A percentile compares a stretch with the other conserved stretches of the same genome.
These are phyloP conservation scores for Nicotiana sylvestris DNA, from an alignment of 257 asterid species.

Conservation along the genomic window DNA sequence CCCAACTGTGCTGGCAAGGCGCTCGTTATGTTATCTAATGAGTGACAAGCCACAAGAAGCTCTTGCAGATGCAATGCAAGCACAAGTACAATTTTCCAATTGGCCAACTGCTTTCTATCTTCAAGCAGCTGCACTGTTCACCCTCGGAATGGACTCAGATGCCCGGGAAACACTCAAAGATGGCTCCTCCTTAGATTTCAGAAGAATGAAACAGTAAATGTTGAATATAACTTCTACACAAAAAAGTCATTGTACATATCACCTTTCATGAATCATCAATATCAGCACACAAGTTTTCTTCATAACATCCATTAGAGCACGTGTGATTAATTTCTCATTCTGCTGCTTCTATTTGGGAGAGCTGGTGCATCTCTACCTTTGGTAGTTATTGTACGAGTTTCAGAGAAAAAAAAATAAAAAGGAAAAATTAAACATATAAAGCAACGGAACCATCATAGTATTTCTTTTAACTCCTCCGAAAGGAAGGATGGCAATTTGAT, in stretches of 20 bases:
- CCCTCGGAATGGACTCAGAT: constrained; percentile 42
- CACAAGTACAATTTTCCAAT: constrained; percentile 39
- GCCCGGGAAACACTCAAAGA: constrained; percentile 39
- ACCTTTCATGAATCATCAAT: background rate
- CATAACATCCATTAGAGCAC: background rate
- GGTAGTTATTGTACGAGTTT: background rate
- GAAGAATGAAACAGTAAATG: constrained; percentile 17
- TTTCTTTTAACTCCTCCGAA: too few species aligned
- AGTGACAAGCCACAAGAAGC: constrained; percentile 38
- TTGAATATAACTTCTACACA: background rate
- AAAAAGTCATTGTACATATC: constrained; percentile 7
- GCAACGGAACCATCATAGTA: too few species aligned
- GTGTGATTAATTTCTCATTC: background rate
- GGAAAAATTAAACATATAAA: too few species aligned
- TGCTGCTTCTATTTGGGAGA: background rate
- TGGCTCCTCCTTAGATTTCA: constrained; percentile 33
- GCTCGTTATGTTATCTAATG: constrained; percentile 40
- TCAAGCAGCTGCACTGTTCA: constrained; percentile 45
- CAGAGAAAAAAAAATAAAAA: too few species aligned
- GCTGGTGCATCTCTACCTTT: constrained; percentile 8
- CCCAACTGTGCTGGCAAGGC: constrained; percentile 45
- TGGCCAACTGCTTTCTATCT: constrained; percentile 48
- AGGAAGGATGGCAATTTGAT: too few species aligned
- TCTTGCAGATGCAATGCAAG: constrained; percentile 52
- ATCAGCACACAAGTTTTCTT: background rate